phyloP scores from a whole-genome alignment of 495 filamentous ascomycete genomes.

The Amphirosellinia nigrospora region DNA sequence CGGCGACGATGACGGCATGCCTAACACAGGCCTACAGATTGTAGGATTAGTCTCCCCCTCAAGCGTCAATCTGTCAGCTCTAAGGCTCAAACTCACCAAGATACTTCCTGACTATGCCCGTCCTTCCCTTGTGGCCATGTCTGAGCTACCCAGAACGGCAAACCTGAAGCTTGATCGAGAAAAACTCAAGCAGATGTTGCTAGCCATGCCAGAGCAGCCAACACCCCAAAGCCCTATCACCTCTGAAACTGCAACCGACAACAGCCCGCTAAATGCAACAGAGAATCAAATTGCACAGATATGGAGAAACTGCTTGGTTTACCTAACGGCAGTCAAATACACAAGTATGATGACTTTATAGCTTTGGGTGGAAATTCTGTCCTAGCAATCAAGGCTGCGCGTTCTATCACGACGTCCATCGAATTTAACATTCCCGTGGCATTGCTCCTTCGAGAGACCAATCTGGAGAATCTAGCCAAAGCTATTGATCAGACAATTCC shows the following conservation, averaged over 20 bases:
- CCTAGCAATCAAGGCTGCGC: background rate
- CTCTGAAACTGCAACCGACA: too few species aligned
- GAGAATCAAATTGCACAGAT: background rate
- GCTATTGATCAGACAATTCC: too few species aligned
- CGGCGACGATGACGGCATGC: background rate
- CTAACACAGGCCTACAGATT: background rate
- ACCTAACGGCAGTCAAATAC: background rate
- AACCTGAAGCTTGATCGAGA: slow-evolving; percentile 1
- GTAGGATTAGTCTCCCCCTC: background rate
- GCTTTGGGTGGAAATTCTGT: slow-evolving; percentile 1
- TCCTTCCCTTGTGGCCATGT: background rate
- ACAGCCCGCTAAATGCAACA: background rate
- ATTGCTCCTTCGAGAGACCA: background rate
- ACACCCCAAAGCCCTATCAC: too few species aligned
- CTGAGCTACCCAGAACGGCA: background rate
- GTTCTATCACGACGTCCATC: background rate
- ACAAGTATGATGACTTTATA: background rate
- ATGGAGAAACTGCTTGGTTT: background rate
- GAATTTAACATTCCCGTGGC: background rate
- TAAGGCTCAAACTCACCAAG: background rate
- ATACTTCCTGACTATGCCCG: background rate
- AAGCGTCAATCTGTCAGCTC: background rate
- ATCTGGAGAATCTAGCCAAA: background rate
- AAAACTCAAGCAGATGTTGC: background rate
- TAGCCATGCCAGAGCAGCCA: too few species aligned